A percentile compares a stretch with the other conserved stretches of the same genome.
Evolutionary conservation across 495 filamentous ascomycete genomes (phyloP).

Genomic region (Penicillium samsonianum): DNA sequence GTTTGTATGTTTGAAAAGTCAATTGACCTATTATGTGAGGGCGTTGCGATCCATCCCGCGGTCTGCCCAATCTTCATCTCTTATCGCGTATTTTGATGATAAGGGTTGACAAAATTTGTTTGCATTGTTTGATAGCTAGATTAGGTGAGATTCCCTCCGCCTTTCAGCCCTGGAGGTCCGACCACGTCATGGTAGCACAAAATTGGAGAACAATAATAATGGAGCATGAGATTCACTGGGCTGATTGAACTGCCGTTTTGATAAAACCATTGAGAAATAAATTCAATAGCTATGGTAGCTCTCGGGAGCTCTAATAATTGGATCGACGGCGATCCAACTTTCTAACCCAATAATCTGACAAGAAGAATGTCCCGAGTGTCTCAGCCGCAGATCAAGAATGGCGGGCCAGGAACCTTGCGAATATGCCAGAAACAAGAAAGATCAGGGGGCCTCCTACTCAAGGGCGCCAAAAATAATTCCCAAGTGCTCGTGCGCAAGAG

Average conservation of each 20-base stretch:
- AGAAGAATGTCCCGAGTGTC: neutral
- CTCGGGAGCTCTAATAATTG: neutral
- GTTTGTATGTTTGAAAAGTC: neutral
- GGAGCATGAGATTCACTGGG: neutral
- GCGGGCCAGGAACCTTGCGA: conserved; percentile 14
- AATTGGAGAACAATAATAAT: neutral
- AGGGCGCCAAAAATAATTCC: conserved; percentile 11
- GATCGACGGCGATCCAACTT: conserved; percentile 1
- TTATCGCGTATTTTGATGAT: neutral
- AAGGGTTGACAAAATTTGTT: neutral
- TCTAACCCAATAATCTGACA: neutral
- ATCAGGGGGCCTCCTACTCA: neutral
- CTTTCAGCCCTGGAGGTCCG: conserved; percentile 10
- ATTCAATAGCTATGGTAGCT: neutral
- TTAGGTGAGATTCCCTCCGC: neutral
- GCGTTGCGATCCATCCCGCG: neutral
- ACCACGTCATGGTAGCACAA: conserved; percentile 7
- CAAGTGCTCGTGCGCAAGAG: conserved; percentile 8
- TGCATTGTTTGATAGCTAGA: conserved; percentile 12
- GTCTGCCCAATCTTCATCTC: neutral
- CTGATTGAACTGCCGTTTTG: neutral
- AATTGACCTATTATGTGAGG: conserved; percentile 3
- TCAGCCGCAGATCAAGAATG: conserved; percentile 15
- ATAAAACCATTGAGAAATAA: neutral
- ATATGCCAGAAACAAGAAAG: conserved; percentile 22